Percentiles rank a stretch among this genome's conserved stretches.
These are phyloP conservation scores for Talaromyces nanjingensis DNA, from an alignment of 495 filamentous ascomycete species.

Conservation along the genomic window DNA sequence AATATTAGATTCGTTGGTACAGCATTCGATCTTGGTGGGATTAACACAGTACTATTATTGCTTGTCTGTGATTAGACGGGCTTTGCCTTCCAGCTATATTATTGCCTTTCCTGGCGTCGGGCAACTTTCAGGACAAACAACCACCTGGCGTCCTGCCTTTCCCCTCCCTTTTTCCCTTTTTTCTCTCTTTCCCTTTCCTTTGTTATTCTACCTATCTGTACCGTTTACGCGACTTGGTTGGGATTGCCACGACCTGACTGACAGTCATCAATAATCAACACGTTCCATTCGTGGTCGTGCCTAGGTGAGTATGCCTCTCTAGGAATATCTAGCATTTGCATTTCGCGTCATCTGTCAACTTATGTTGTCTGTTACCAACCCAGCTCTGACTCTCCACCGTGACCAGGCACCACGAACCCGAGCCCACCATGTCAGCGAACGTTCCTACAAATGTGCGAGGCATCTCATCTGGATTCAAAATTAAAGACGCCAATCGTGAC, in stretches of 20 bases:
- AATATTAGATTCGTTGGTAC: background rate
- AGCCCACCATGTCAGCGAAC: background rate
- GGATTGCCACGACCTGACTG: background rate
- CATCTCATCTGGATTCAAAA: background rate
- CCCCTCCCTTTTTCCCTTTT: background rate
- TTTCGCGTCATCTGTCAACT: background rate
- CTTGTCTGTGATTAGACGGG: no score
- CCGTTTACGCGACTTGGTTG: background rate
- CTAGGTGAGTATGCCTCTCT: background rate
- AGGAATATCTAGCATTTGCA: no score
- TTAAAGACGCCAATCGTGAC: no score
- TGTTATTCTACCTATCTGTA: background rate
- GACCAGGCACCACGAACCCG: background rate
- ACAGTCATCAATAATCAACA: background rate
- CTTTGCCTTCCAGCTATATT: background rate
- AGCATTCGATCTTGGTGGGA: background rate
- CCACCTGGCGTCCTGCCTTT: background rate
- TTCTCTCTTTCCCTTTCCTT: background rate
- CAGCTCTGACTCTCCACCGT: background rate
- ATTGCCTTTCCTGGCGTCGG: background rate
- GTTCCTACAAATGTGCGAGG: background rate
- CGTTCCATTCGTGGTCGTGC: background rate
- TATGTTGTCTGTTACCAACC: background rate
- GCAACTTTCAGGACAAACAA: background rate
- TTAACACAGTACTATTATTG: no score